Evolutionary conservation across 345 rosid genomes (phyloP), one percentile per base, ranked within the genome.

Genomic region (Eucalyptus grandis): DNA sequence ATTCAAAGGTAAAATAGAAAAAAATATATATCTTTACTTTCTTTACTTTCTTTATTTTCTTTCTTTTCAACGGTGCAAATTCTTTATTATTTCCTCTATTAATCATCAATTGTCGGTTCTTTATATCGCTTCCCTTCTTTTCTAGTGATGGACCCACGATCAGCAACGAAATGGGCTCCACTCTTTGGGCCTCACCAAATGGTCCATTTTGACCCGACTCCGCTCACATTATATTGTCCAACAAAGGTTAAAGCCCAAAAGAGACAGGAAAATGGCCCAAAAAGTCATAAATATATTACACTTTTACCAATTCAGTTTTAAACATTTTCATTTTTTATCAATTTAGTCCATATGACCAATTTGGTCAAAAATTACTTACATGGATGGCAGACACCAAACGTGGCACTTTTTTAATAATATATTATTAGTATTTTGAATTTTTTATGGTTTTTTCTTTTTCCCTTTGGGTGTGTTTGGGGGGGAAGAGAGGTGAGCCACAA

Each of bases 361-460:
- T 53, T 53, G 24, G 4, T 53, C 5, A 0, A 19, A 53, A 53
- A 53, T 53, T 53, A 3, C 24, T 19, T 53, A 53, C 10, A 0
- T 53, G 10, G 1, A 53, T 53, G 24, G 10, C 2, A 2, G 1
- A 2, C 10, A 4, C 24, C 8, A 53, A 53, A 53, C 1, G 1
- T 53, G 10, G 0, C 24, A 53, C 56, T 53, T 53, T 53, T 53
- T 19, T 53, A 19, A 53, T 53, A 53, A 53, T 53, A 53, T 19
- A 19, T 53, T 53, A 53, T 53, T 53, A 19, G 4, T 53, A 53
- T 7, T 51, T 51, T 51, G 0, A 3, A 17, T 3, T 17, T 51
- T 51, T 53, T 53, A 53, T 7, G 24, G 0, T 51, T 53, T 51
- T 51, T 51, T 1, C 22, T 53, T 53, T 53, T 53, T 1, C 56